Conservation (phyloP, 805 yeast species). For the Zygosaccharomyces rouxii region DNA sequence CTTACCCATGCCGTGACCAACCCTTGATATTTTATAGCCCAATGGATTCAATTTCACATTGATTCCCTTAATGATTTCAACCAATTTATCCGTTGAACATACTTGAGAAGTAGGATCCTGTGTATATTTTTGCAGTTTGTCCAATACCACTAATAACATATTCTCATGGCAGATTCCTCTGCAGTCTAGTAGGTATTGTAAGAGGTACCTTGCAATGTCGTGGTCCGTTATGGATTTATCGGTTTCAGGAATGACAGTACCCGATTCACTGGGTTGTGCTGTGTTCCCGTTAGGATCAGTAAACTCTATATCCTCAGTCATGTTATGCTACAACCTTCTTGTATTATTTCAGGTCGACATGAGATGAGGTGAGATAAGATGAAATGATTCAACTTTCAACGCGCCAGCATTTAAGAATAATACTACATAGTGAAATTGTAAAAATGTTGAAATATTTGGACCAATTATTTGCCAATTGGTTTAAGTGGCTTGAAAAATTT, state of each 20-base stretch:
- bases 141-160: slow-evolving; percentile 18
- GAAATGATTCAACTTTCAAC: neutral
- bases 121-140: slow-evolving; percentile 13
- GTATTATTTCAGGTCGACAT: neutral
- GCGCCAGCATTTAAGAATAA: neutral
- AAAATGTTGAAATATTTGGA: neutral
- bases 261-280: neutral
- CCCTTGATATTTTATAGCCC: slow-evolving; percentile 21
- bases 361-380: neutral
- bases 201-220: slow-evolving; percentile 13
- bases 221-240: slow-evolving; percentile 4
- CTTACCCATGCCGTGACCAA: slow-evolving; percentile 26
- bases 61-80: slow-evolving; percentile 17
- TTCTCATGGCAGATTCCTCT: slow-evolving; percentile 29
- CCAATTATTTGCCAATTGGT: too few species aligned
- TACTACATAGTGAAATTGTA: neutral
- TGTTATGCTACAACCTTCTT: neutral
- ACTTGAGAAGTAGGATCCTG: slow-evolving; percentile 3
- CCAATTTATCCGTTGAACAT: slow-evolving; percentile 9
- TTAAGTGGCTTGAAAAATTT: too few species aligned
- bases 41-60: slow-evolving; percentile 25
- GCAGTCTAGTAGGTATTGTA: slow-evolving; percentile 24
- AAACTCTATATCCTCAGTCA: neutral
- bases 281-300: neutral
- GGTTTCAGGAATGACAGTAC: neutral